Conservation (phyloP, 352 stramenopile species). For the Phytophthora macrochlamydospora region DNA sequence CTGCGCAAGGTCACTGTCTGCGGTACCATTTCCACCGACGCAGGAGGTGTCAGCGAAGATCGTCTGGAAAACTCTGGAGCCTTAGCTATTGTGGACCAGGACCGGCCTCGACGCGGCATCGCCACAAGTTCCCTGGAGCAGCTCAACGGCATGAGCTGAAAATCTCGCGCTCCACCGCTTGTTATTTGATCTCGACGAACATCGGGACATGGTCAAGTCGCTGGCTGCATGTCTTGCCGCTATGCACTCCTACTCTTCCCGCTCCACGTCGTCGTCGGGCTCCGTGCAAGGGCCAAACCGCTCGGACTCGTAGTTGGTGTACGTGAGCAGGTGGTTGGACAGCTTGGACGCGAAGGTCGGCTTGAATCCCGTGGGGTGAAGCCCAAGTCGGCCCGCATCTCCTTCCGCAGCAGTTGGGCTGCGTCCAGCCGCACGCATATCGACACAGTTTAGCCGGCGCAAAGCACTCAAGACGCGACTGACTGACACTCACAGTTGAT, state of each 20-base stretch:
- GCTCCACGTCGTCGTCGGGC: constrained; percentile 14
- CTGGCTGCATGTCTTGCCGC: not conserved
- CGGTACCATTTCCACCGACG: no score
- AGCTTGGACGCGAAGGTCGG: constrained; percentile 61
- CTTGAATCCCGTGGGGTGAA: constrained; percentile 53
- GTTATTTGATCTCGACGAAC: no score
- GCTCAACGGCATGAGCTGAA: no score
- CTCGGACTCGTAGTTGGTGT: constrained; percentile 58
- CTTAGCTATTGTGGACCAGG: no score
- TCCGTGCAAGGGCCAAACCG: constrained; percentile 46
- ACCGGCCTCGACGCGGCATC: no score
- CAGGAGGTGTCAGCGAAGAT: no score
- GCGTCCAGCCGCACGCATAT: constrained; percentile 2
- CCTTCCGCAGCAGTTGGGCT: constrained; percentile 48
- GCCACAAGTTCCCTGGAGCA: no score
- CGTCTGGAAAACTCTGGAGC: no score
- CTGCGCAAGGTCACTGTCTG: no score
- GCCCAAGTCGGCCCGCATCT: constrained; percentile 46
- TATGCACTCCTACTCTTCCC: not conserved
- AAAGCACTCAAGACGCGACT: no score
- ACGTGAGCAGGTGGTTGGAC: constrained; percentile 57
- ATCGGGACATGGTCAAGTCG: not conserved
- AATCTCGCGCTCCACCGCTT: no score
- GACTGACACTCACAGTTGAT: constrained; percentile 43
- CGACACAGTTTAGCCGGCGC: not conserved